These are phyloP conservation scores for Globomyces sp. DNA, from an alignment of 371 early-diverging fungal genomes.

Conservation along the genomic window DNA sequence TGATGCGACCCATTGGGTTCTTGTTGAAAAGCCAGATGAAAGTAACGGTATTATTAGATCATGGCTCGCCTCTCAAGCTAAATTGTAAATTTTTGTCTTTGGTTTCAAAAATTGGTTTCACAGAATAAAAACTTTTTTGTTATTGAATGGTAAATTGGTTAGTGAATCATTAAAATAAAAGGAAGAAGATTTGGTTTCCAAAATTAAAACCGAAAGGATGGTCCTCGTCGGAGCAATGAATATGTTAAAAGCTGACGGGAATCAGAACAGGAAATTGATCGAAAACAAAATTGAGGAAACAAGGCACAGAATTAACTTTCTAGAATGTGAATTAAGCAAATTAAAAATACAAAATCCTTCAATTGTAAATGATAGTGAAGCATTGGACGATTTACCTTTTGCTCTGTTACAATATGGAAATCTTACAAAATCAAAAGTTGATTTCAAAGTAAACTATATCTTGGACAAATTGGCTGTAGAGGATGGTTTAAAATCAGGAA, in stretches of 20 bases:
- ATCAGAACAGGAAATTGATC: neutral
- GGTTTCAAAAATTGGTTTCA: no score
- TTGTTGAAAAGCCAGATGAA: conserved; percentile 2
- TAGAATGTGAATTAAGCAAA: conserved; percentile 68
- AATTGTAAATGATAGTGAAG: no score
- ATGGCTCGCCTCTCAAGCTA: no score
- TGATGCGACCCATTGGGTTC: conserved; percentile 3
- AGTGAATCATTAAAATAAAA: no score
- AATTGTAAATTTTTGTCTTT: no score
- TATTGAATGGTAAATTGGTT: no score
- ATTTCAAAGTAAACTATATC: conserved; percentile 82
- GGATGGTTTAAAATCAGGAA: conserved; percentile 60
- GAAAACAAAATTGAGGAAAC: conserved; percentile 76
- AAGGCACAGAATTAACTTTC: conserved; percentile 77
- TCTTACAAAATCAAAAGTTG: conserved; percentile 75
- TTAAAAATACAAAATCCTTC: conserved; percentile 24
- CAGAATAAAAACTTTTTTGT: no score
- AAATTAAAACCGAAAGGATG: conserved; percentile 11
- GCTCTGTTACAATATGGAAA: conserved; percentile 27
- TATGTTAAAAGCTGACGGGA: neutral
- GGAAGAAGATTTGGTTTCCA: neutral
- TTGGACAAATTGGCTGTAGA: conserved; percentile 88
- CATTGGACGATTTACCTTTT: no score
- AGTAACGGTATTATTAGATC: neutral
- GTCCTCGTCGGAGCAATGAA: conserved; percentile 6